phyloP scores from a whole-genome alignment of 257 asterid genomes.

The Solanum corneliomulleri region DNA sequence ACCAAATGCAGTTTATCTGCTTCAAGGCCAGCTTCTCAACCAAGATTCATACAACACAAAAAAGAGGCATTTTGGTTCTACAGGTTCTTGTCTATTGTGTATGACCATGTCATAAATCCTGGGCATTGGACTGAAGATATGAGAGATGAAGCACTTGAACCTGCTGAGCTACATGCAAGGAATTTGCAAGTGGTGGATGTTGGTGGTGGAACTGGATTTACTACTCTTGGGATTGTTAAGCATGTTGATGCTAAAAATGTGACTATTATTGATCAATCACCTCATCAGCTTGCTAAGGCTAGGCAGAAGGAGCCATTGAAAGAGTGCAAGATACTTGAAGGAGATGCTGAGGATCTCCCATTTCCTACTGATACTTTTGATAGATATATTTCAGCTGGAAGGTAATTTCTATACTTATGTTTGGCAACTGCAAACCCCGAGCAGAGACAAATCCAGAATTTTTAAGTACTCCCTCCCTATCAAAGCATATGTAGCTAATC shows the following conservation, averaged over 20 bases:
- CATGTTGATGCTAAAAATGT: conserved; percentile 88
- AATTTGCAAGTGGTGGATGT: conserved; percentile 74
- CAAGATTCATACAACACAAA: conserved; percentile 89
- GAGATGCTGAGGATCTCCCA: conserved; percentile 97
- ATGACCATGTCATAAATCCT: conserved; percentile 29
- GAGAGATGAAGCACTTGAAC: conserved; percentile 96
- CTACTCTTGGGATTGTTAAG: conserved; percentile 90
- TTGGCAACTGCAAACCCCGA: too few species aligned
- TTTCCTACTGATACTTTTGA: conserved; percentile 63
- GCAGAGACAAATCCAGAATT: too few species aligned
- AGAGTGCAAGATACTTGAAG: conserved; percentile 78
- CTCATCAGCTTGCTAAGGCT: conserved; percentile 97
- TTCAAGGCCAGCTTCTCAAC: conserved; percentile 76
- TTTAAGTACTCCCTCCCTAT: too few species aligned
- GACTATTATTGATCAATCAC: conserved; percentile 97
- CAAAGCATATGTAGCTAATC: too few species aligned
- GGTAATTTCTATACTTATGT: conserved; percentile 20
- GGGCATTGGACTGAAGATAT: conserved; percentile 92
- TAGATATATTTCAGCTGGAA: conserved; percentile 89
- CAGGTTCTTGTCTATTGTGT: conserved; percentile 29
- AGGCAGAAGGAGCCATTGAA: conserved; percentile 78
- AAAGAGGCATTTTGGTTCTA: conserved; percentile 92
- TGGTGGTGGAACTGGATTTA: conserved; percentile 94
- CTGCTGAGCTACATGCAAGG: conserved; percentile 56
- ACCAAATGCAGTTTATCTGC: conserved; percentile 16